These are phyloP conservation scores for Phytophthora parvispora DNA, from an alignment of 352 stramenopile species.

Conservation along the genomic window DNA sequence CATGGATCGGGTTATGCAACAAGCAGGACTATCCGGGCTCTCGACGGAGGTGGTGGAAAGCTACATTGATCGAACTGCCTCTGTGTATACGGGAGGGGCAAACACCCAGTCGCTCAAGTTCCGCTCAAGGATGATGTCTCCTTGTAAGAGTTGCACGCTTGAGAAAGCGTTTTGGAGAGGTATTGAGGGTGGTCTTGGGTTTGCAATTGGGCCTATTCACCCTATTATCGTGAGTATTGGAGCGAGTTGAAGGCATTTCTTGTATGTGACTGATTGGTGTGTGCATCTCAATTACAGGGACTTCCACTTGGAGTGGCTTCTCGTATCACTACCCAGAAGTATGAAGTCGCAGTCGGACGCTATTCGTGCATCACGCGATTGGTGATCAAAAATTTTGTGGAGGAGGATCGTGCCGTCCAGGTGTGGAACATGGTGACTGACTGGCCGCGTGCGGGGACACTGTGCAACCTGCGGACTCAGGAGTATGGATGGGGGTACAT, in stretches of 20 bases:
- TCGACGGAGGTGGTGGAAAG: not conserved
- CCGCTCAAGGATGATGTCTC: not conserved
- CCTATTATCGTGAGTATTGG: not conserved
- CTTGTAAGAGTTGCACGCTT: not conserved
- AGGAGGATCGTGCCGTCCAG: slow-evolving; percentile 2
- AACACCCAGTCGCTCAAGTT: not conserved
- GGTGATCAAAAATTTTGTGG: slow-evolving; percentile 8
- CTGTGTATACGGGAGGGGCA: not conserved
- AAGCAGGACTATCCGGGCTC: not conserved
- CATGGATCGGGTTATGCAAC: not conserved
- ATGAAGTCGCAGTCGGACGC: not conserved
- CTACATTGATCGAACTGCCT: not conserved
- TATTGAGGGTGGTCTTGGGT: not conserved
- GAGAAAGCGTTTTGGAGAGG: not conserved
- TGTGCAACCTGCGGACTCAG: not conserved
- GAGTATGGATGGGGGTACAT: slow-evolving; percentile 13
- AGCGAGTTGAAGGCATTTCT: not conserved
- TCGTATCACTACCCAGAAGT: not conserved
- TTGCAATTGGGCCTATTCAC: not conserved
- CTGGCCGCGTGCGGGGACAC: not conserved
- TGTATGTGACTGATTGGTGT: not conserved
- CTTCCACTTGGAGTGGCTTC: not conserved
- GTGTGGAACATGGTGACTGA: slow-evolving; percentile 11
- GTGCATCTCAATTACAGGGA: not conserved
- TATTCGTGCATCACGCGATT: not conserved